These are phyloP conservation scores for Hyaloperonospora arabidopsidis DNA, from an alignment of 352 stramenopile species.

Conservation along the genomic window DNA sequence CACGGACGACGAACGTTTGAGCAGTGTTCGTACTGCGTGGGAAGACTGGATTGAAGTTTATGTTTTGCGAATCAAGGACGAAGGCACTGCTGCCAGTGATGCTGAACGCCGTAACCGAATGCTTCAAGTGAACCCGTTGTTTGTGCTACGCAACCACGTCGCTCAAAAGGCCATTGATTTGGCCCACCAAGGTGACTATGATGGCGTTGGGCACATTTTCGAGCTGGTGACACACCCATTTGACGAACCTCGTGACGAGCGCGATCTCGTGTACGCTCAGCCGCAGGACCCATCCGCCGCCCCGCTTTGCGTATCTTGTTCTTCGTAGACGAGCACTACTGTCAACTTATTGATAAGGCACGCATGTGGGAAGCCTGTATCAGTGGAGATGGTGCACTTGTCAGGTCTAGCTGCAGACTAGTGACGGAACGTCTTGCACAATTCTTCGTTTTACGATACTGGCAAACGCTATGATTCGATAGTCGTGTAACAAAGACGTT, in stretches of 20 bases:
- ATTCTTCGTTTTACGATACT: too few species aligned
- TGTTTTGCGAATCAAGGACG: constrained; percentile 33
- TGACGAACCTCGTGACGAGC: constrained; percentile 31
- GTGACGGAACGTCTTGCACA: too few species aligned
- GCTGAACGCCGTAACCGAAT: constrained; percentile 38
- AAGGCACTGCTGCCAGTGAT: constrained; percentile 33
- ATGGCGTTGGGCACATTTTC: constrained; percentile 59
- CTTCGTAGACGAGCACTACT: constrained; percentile 32
- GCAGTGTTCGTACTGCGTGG: constrained; percentile 44
- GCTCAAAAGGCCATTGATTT: constrained; percentile 82
- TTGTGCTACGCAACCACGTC: constrained; percentile 86
- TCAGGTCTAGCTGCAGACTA: too few species aligned
- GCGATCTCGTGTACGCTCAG: constrained; percentile 38
- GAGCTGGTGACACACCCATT: constrained; percentile 67
- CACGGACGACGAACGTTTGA: constrained; percentile 42
- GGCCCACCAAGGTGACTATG: constrained; percentile 59
- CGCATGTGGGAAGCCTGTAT: too few species aligned
- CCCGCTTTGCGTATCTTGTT: constrained; percentile 78
- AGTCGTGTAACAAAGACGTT: too few species aligned
- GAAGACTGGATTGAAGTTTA: constrained; percentile 53
- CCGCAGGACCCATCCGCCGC: constrained; percentile 44
- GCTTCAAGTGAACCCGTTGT: constrained; percentile 68
- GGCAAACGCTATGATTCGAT: too few species aligned
- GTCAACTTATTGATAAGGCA: too few species aligned
- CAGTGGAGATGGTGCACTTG: too few species aligned